These are phyloP conservation scores for Dicorynia guianensis DNA, from an alignment of 306 rosid species.

Conservation along the genomic window DNA sequence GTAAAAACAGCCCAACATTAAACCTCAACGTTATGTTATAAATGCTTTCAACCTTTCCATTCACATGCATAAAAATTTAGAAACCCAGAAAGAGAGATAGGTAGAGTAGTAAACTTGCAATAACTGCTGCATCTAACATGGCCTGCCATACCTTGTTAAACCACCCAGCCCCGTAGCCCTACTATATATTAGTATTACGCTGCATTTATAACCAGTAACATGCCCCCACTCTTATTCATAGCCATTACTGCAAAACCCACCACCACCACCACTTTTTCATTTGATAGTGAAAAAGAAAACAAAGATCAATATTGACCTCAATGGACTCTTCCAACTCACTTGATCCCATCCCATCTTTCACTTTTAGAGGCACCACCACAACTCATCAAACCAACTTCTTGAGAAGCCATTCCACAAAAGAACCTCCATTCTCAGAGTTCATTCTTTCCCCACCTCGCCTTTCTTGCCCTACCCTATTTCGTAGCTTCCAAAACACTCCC, in stretches of 20 bases:
- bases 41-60: too few species aligned
- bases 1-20: too few species aligned
- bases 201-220: constrained; percentile 11
- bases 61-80: too few species aligned
- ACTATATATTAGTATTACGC: constrained; percentile 6
- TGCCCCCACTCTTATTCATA: neutral
- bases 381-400: constrained; percentile 38
- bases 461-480: constrained; percentile 58
- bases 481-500: constrained; percentile 68
- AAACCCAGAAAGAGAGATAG: neutral
- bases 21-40: too few species aligned
- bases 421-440: constrained; percentile 58
- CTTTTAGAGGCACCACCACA: constrained; percentile 43
- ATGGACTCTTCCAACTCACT: constrained; percentile 64
- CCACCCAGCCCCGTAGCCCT: neutral
- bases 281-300: constrained; percentile 14
- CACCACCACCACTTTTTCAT: neutral
- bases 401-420: constrained; percentile 79
- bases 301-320: constrained; percentile 46
- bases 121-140: constrained; percentile 33
- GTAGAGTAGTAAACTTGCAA: neutral
- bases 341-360: constrained; percentile 62
- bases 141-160: neutral
- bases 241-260: neutral
- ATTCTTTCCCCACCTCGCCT: constrained; percentile 67